Conservation (phyloP, 129 eudicot species). For the Pseudognaphalium luteoalbum region DNA sequence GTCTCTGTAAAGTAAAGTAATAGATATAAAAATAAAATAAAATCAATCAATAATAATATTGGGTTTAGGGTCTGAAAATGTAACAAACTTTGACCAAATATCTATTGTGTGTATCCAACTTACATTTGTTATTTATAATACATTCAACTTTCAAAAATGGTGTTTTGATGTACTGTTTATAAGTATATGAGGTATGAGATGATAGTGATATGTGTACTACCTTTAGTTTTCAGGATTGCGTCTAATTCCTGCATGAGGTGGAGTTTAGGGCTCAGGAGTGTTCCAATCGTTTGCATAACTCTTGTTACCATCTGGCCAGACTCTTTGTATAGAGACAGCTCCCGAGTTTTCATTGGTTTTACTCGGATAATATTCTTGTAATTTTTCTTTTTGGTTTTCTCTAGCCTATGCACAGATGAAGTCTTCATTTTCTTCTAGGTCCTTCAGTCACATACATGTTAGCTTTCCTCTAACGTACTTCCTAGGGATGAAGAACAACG, state of each 20-base stretch:
- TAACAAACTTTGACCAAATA: too few relatives aligned
- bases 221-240: constrained; percentile 16
- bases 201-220: too few relatives aligned
- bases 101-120: too few relatives aligned
- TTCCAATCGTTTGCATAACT: constrained; percentile 52
- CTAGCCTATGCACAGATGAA: background rate
- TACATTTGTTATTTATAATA: too few relatives aligned
- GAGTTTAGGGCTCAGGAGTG: constrained; percentile 52
- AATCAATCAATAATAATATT: too few relatives aligned
- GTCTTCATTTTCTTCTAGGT: constrained; percentile 44
- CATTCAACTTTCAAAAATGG: too few relatives aligned
- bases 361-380: background rate
- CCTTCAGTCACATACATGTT: constrained; percentile 62
- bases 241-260: constrained; percentile 69
- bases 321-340: constrained; percentile 56
- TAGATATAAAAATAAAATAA: too few relatives aligned
- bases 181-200: too few relatives aligned
- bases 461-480: constrained; percentile 49
- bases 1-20: too few relatives aligned
- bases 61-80: too few relatives aligned
- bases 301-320: constrained; percentile 47
- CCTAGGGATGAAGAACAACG: too few relatives aligned
- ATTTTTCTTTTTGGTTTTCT: constrained; percentile 8
- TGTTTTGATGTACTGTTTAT: too few relatives aligned
- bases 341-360: constrained; percentile 67